Evolutionary conservation across 2,329 filamentous ascomycete species (phyloP).

Genomic region (Fusarium phyllophilum): DNA sequence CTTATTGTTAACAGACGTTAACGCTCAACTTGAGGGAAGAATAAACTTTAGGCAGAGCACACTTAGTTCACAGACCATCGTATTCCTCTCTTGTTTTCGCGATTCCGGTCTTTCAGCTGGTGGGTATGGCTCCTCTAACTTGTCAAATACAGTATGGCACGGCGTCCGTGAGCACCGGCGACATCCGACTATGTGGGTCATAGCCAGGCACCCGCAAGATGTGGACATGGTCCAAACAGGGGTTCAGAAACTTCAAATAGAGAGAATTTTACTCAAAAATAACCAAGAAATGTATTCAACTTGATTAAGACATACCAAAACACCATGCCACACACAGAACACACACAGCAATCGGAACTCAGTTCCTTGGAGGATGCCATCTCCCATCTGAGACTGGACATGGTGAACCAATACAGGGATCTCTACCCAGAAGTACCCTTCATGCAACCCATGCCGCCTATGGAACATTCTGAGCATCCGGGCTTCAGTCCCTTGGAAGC

Average conservation of each 20-base stretch:
- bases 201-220: background rate
- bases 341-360: fast-evolving
- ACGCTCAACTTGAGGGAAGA: background rate
- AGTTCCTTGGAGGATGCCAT: background rate
- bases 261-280: background rate
- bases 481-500: background rate
- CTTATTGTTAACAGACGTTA: fast-evolving
- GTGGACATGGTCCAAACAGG: background rate
- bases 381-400: background rate
- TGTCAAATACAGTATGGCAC: background rate
- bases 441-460: background rate
- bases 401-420: background rate
- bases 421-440: background rate
- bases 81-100: background rate
- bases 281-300: background rate
- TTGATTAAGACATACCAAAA: too few species aligned
- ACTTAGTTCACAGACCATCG: background rate
- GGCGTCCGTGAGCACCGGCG: background rate
- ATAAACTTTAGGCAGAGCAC: background rate
- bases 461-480: background rate
- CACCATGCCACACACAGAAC: background rate
- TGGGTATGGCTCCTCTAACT: too few species aligned
- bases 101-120: background rate
- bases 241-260: background rate
- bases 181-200: background rate